phyloP scores from a whole-genome alignment of 257 asterid species.

The Primulina huaijiensis region DNA sequence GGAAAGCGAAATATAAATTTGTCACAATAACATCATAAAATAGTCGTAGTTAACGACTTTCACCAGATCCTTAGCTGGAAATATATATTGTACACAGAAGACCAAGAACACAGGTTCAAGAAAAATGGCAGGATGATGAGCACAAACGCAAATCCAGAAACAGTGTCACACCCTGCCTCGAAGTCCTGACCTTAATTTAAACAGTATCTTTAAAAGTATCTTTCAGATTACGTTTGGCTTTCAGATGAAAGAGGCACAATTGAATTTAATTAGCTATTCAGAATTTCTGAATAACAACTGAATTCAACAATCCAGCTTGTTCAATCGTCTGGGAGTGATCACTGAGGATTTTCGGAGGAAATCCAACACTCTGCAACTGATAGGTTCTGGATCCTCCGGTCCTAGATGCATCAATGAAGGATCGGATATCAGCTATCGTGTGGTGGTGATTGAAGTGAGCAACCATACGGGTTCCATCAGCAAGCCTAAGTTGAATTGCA shows the following conservation, averaged over 20 bases:
- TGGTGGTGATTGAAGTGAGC: conserved; percentile 86
- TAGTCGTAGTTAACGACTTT: background rate
- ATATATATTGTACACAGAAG: background rate
- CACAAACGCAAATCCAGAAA: conserved; percentile 14
- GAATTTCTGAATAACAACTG: conserved; percentile 81
- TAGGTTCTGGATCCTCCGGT: conserved; percentile 57
- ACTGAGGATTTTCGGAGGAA: conserved; percentile 75
- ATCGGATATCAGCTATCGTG: conserved; percentile 60
- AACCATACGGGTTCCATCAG: conserved; percentile 95
- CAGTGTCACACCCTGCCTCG: conserved; percentile 18
- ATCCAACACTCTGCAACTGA: conserved; percentile 79
- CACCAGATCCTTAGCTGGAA: background rate
- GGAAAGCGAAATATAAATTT: background rate
- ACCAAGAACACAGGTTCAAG: conserved; percentile 18
- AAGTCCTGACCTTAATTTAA: background rate
- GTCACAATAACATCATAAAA: too few relatives aligned
- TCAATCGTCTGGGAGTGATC: conserved; percentile 81
- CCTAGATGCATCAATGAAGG: conserved; percentile 80
- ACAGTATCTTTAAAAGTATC: conserved; percentile 15
- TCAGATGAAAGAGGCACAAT: conserved; percentile 3
- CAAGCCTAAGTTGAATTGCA: conserved; percentile 85
- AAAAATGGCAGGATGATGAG: conserved; percentile 3
- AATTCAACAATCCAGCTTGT: conserved; percentile 80
- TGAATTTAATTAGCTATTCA: conserved; percentile 24
- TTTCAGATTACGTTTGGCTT: conserved; percentile 13